These are phyloP conservation scores for Ceratobasidium sp. DNA, from an alignment of 1,284 basidiomycete genomes.

Conservation along the genomic window DNA sequence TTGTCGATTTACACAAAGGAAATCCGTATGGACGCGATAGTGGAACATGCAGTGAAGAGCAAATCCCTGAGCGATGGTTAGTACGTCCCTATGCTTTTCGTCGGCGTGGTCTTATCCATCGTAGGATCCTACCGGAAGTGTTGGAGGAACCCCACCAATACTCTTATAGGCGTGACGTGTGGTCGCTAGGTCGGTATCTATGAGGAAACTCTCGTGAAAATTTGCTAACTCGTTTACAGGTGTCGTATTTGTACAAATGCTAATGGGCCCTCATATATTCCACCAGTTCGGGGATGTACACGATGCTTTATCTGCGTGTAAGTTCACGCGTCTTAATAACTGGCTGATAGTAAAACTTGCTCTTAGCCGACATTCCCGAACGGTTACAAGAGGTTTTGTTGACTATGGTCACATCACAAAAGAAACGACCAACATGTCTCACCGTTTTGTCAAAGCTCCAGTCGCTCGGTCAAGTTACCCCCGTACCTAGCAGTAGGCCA, in stretches of 20 bases:
- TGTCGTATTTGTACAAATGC: constrained; percentile 76
- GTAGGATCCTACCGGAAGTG: constrained; percentile 69
- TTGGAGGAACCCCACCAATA: constrained; percentile 73
- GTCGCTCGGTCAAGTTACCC: constrained; percentile 32
- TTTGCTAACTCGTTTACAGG: constrained; percentile 50
- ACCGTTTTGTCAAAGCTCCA: constrained; percentile 22
- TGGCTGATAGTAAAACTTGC: constrained; percentile 41
- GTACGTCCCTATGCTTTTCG: neutral
- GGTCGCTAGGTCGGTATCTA: constrained; percentile 53
- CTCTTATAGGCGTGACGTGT: constrained; percentile 73
- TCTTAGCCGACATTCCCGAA: constrained; percentile 37
- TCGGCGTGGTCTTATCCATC: constrained; percentile 30
- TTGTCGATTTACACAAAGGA: constrained; percentile 74
- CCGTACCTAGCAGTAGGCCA: constrained; percentile 27
- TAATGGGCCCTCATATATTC: constrained; percentile 70
- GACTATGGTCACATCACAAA: constrained; percentile 40
- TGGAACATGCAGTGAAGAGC: constrained; percentile 53
- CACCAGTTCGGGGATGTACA: constrained; percentile 50
- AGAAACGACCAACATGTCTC: constrained; percentile 34
- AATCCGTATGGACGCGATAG: constrained; percentile 65
- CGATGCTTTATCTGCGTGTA: constrained; percentile 37
- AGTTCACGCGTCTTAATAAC: constrained; percentile 45
- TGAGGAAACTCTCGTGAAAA: neutral
- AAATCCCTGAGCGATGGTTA: constrained; percentile 65
- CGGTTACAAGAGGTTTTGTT: constrained; percentile 34